These are phyloP conservation scores for Gamsiella multidivaricata DNA, from an alignment of 192 early-diverging fungal genomes.

Conservation along the genomic window DNA sequence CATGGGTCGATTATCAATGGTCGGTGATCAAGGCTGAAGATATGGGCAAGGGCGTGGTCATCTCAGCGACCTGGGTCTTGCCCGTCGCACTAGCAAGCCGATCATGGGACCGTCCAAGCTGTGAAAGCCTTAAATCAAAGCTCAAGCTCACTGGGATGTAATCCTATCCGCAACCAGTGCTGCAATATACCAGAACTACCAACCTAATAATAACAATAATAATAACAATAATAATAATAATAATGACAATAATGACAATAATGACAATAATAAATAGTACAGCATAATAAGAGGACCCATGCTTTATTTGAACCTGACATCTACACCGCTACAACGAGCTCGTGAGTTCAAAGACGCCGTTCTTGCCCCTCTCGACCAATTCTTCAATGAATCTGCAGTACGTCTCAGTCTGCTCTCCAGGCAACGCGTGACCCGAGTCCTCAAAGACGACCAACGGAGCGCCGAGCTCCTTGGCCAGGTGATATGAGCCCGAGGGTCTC, in stretches of 20 bases:
- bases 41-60: constrained; percentile 49
- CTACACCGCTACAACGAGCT: not conserved
- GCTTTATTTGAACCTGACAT: not conserved
- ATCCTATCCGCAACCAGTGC: too few species aligned
- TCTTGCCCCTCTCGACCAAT: constrained; percentile 27
- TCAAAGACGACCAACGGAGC: constrained; percentile 40
- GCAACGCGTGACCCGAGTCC: constrained; percentile 44
- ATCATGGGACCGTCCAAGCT: constrained; percentile 37
- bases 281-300: too few species aligned
- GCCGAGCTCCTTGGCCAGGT: constrained; percentile 30
- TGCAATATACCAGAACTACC: too few species aligned
- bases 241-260: not conserved
- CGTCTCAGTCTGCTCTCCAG: constrained; percentile 37
- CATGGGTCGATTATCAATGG: constrained; percentile 59
- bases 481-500: constrained; percentile 43
- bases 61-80: constrained; percentile 57
- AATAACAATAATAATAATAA: not conserved
- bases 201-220: not conserved
- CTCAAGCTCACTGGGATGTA: not conserved
- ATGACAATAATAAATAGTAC: not conserved
- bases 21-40: constrained; percentile 52
- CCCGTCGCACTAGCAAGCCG: constrained; percentile 54
- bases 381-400: constrained; percentile 45
- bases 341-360: constrained; percentile 36
- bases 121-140: constrained; percentile 15